phyloP scores from a whole-genome alignment of 805 yeast genomes.

The Pichia sporocuriosa region DNA sequence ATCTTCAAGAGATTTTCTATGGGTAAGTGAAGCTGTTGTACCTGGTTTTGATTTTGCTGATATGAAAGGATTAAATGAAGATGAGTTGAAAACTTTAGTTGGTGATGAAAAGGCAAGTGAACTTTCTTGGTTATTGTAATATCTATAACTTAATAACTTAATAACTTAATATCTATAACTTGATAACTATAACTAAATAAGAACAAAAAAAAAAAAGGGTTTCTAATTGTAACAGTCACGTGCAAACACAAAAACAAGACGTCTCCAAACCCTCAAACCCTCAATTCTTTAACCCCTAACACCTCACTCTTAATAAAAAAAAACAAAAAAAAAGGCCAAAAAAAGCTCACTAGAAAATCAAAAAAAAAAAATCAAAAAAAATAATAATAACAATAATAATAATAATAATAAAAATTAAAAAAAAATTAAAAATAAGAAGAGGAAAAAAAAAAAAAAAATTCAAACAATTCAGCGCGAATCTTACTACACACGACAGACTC shows the following conservation, averaged over 20 bases:
- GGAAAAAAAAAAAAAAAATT: no score
- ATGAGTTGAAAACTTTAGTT: slow-evolving; percentile 29
- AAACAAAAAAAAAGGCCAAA: no score
- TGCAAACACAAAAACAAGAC: not conserved
- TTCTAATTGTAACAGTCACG: not conserved
- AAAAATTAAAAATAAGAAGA: no score
- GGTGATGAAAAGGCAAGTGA: slow-evolving; percentile 26
- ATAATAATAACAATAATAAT: no score
- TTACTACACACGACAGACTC: no score
- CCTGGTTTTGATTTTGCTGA: slow-evolving; percentile 57
- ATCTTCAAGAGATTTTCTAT: slow-evolving; percentile 33
- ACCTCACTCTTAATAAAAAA: no score
- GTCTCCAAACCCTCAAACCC: not conserved
- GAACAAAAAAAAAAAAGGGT: not conserved
- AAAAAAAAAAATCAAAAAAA: no score
- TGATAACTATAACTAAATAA: not conserved
- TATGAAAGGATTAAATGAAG: slow-evolving; percentile 37
- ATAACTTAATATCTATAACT: no score
- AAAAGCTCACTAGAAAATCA: no score
- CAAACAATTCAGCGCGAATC: no score
- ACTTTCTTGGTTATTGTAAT: not conserved
- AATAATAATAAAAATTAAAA: no score
- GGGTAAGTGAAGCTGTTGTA: slow-evolving; percentile 53
- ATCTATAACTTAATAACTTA: no score
- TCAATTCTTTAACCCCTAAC: not conserved